Evolutionary conservation across 1,139 yeast species (phyloP), one percentile per base, ranked within the genome.

Genomic region (Geotrichum armillariae): DNA sequence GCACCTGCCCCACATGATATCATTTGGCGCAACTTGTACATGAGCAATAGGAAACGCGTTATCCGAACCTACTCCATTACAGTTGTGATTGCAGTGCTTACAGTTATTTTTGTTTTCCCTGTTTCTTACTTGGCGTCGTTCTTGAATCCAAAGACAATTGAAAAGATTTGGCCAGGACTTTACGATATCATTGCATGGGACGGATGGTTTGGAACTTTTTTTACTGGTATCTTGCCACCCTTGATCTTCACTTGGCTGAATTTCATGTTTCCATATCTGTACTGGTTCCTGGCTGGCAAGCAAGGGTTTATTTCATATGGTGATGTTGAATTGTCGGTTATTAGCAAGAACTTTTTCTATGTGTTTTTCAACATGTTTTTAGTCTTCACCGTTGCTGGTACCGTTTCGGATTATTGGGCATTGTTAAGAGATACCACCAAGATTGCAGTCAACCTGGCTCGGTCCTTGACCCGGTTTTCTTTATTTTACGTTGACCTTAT

Each of bases 1-100:
- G 96, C 96, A 0, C 95, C 96, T 0, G 91, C 96, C 1, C 95
- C 96, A 2, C 83, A 83, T 56, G 96, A 88, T 65, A 82, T 88
- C 20, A 75, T 85, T 47, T 88, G 96, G 96, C 79, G 80, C 41
- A 85, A 86, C 60, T 68, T 87, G 39, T 78, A 83, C 58, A 67
- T 86, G 62, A 75, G 86, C 11, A 71, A 83, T 40, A 68, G 67
- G 42, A 78, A 83, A 58, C 72, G 88, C 31, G 70, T 83, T 52
- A 52, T 79, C 1, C 71, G 89, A 49, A 78, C 80, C 9, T 83
- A 85, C 56, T 46, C 78, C 2, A 81, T 89, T 21, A 85, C 91
- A 5, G 56, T 83, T 12, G 63, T 82, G 29, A 85, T 86, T 55
- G 82, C 85, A 12, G 59, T 85, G 2, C 69, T 82, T 31, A 83